Evolutionary conservation across 192 early-diverging fungal species (phyloP), one percentile per base, ranked within the genome.

Genomic region (Gamsiella multidivaricata): DNA sequence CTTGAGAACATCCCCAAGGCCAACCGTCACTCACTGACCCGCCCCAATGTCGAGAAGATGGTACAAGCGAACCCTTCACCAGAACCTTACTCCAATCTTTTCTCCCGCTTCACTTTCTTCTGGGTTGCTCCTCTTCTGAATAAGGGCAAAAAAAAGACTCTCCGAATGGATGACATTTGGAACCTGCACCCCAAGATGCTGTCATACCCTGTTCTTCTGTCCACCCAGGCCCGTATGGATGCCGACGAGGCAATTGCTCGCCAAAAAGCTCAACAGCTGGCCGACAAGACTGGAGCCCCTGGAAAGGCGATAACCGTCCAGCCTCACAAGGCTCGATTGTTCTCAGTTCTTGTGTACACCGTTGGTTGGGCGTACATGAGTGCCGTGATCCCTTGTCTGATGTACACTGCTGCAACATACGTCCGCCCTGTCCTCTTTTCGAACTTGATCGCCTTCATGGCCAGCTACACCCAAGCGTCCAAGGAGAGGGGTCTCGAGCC

Each of bases 1-100:
- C 55, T 83, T 31, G 86, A 87, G 37, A 80, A 80, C 22, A 65
- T 80, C 22, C 65, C 73, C 26, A 67, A 70, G 14, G 80, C 65
- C 12, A 79, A 86, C 34, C 58, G 64, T 28, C 54, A 25, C 72
- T 87, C 33, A 67, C 64, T 55, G 66, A n/a, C 54, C 53, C 70
- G 80, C 10, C 17, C 32, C 5, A 28, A 52, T 25, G 14, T 34
- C 39, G 15, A 9, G 11, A 7, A 17, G 5, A 11, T 10, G 15
- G 49, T 43, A 2, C 62, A 68, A 34, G 23, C 50, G 6, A 80
- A 80, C 11, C 65, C 70, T 17, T 71, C 70, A 3, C 76, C 76
- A 1, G 76, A 68, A 22, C 49, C 65, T n/a, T 20, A 60, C 9
- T 29, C 64, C 17, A 80, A 80, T 34, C 76, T 56, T 45, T 69